Conservation (phyloP, 495 filamentous ascomycete species). For the Viridothelium virens region DNA sequence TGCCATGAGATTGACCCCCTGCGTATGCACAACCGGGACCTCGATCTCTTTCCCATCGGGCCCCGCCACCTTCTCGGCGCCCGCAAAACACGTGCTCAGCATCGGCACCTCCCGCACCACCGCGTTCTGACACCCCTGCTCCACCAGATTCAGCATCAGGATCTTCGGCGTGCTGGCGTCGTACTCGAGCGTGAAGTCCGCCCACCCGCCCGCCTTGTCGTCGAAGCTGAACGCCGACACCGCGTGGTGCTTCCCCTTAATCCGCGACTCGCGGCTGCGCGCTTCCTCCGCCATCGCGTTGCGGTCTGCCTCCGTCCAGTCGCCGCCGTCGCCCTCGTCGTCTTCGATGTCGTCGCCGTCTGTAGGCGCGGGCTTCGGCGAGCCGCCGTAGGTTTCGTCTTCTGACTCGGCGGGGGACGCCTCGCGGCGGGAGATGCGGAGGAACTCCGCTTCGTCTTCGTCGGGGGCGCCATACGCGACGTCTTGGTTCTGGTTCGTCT, state of each 20-base stretch:
- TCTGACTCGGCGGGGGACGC: conserved; percentile 32
- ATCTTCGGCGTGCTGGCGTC: conserved; percentile 75
- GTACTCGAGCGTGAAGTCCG: conserved; percentile 78
- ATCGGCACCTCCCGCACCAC: conserved; percentile 80
- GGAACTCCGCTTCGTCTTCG: conserved; percentile 67
- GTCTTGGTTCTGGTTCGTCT: conserved; percentile 65
- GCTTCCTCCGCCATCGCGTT: conserved; percentile 28
- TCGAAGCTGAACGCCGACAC: conserved; percentile 76
- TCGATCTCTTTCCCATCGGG: conserved; percentile 41
- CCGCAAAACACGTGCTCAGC: conserved; percentile 64
- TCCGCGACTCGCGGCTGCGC: conserved; percentile 54
- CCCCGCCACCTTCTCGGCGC: conserved; percentile 50
- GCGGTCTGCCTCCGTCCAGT: conserved; percentile 15
- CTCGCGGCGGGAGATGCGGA: conserved; percentile 47
- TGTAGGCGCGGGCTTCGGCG: conserved; percentile 12
- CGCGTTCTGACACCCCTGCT: conserved; percentile 62
- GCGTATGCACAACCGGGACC: conserved; percentile 57
- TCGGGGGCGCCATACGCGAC: conserved; percentile 88
- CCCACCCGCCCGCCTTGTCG: conserved; percentile 61
- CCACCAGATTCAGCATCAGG: conserved; percentile 82
- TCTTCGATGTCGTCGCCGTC: conserved; percentile 36
- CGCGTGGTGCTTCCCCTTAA: conserved; percentile 54
- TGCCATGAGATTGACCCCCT: conserved; percentile 80
- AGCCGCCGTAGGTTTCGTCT: conserved; percentile 28
- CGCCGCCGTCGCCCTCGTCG: conserved; percentile 49